Percentiles rank a stretch among this genome's conserved stretches.
Conservation (phyloP, 2,329 filamentous ascomycete genomes). For the Dothideomycetidae sp. region DNA sequence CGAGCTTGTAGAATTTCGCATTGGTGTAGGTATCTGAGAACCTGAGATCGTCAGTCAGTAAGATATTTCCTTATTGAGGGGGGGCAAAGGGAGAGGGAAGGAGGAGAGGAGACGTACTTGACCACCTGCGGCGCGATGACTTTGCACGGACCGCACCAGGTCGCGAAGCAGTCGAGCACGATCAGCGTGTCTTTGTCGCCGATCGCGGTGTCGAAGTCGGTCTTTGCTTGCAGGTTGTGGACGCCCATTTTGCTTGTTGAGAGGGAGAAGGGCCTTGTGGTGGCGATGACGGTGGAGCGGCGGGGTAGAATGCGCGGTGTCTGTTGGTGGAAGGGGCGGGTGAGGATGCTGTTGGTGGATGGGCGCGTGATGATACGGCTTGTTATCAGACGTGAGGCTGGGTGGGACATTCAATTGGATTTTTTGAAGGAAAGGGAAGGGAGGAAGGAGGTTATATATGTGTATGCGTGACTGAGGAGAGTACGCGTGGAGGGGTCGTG, state of each 20-base stretch:
- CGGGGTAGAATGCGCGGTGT: conserved; percentile 1
- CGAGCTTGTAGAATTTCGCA: conserved; percentile 73
- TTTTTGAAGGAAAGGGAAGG: too few relatives aligned
- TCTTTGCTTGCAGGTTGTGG: conserved; percentile 36
- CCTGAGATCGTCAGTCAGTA: conserved; percentile 26
- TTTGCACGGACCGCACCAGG: conserved; percentile 94
- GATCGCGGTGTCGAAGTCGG: conserved; percentile 44
- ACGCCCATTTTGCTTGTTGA: conserved; percentile 35
- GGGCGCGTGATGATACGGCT: conserved; percentile 2
- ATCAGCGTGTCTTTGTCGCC: conserved; percentile 44
- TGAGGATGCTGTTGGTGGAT: conserved; percentile 3
- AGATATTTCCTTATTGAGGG: background rate
- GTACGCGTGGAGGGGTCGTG: too few relatives aligned
- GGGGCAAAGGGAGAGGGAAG: conserved; percentile 12
- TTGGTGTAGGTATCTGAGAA: conserved; percentile 45
- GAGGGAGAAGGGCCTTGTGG: conserved; percentile 25
- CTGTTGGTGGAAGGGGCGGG: conserved; percentile 3
- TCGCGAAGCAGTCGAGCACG: conserved; percentile 75
- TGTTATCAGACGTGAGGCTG: too few relatives aligned
- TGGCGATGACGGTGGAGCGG: conserved; percentile 13
- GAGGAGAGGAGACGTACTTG: conserved; percentile 34
- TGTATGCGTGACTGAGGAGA: too few relatives aligned
- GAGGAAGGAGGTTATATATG: too few relatives aligned
- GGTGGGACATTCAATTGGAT: too few relatives aligned
- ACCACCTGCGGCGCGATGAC: conserved; percentile 64